phyloP scores from a whole-genome alignment of 1,139 yeast species.

The Geotrichum europaeum region DNA sequence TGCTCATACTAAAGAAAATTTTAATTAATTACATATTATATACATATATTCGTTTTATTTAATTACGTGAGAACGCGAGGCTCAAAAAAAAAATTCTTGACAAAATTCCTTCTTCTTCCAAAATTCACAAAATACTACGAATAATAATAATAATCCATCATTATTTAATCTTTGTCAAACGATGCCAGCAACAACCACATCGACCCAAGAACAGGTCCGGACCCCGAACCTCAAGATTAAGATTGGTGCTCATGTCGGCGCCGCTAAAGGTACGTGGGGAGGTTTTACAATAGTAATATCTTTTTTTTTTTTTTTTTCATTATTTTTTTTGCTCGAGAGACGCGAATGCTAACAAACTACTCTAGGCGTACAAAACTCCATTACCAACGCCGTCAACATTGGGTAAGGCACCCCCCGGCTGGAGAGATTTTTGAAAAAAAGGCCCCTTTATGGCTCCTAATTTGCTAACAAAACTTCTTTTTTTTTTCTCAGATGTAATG shows the following conservation, averaged over 20 bases:
- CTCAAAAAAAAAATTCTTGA: background rate
- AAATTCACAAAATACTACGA: background rate
- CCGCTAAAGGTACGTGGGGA: constrained; percentile 30
- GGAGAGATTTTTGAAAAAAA: too few relatives aligned
- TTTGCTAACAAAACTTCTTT: background rate
- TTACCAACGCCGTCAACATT: constrained; percentile 64
- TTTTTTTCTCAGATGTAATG: constrained; percentile 40
- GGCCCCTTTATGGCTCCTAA: background rate
- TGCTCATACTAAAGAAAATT: too few relatives aligned
- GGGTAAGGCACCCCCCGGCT: constrained; percentile 45
- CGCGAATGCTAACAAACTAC: background rate
- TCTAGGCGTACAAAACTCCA: constrained; percentile 59
- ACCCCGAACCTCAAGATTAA: constrained; percentile 20
- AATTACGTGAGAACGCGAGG: background rate
- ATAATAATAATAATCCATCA: too few relatives aligned
- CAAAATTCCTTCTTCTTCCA: background rate
- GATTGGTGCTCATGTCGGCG: constrained; percentile 36
- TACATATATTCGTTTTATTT: too few relatives aligned
- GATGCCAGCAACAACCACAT: background rate
- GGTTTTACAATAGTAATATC: background rate
- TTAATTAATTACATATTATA: too few relatives aligned
- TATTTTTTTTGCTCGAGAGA: background rate
- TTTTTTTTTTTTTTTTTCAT: background rate
- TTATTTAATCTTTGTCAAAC: too few relatives aligned
- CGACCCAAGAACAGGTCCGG: constrained; percentile 3